Base-by-base conservation (phyloP, 2,329 filamentous ascomycete genomes). In the Arthrinium puccinioides region DNA sequence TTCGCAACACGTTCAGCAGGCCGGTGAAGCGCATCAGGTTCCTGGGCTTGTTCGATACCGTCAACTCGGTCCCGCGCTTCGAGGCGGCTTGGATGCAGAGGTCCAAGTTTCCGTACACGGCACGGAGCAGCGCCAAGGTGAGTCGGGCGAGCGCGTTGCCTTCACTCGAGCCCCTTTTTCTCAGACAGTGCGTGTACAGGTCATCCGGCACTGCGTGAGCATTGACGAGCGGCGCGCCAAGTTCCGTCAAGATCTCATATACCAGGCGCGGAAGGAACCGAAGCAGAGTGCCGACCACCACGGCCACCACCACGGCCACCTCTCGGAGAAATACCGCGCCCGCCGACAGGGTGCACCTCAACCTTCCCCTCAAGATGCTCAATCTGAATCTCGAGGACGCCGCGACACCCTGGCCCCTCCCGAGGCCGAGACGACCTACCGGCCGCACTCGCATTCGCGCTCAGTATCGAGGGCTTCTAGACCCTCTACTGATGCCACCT, bases 31-130 rank as follows among this genome's bases (percentile, higher is more conserved):
- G 82, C 1, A 87, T 90, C 43, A 72, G 74, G 2, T 89, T 90
- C 47, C 66, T 92, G 2, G 86, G 86, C 0, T 68, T 92, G 0
- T 92, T 90, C 44, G 85, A 90, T 48, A 88, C 84, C 0, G 85
- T 90, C 44, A 89, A 89, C 50, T 85, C 80, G 11, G 84, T 89
- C 0, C 84, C 84, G 1, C 70, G 74, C 4, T 92, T 92, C 41
- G 86, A 92, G 57, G 75, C 70, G 3, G 71, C 73, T 0, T 85
- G 80, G 76, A 89, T 90, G 82, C 76, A 86, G 52, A 74, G 85
- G 25, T 85, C 74, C 52, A 87, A 82, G 53, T 87, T 87, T 28
- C 84, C 84, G 0, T 84, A 83, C 52, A 79, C 74, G 0, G 74
- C 73, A 2, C 60, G 71, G 2, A 76, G 68, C 16, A 74, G 66